Evolutionary conservation across 805 yeast genomes (phyloP).

Genomic region (Nakazawaea wyomingensis): DNA sequence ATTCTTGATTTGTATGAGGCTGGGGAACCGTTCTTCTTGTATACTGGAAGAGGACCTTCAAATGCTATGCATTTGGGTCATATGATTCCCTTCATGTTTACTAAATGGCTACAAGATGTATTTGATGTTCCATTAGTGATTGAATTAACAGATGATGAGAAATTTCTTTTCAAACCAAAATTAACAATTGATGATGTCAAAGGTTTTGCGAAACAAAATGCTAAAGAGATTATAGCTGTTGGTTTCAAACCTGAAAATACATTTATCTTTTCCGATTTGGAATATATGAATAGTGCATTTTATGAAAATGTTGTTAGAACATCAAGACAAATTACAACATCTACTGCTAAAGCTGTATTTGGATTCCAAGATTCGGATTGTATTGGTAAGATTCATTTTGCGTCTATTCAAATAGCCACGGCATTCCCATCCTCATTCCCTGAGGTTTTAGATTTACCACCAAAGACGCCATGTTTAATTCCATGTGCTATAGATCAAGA

Average conservation of each 20-base stretch:
- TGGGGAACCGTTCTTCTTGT: slow-evolving; percentile 91
- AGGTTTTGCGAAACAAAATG: slow-evolving; percentile 72
- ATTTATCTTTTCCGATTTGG: slow-evolving; percentile 87
- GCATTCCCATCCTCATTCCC: slow-evolving; percentile 97
- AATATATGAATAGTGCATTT: slow-evolving; percentile 89
- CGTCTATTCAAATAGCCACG: slow-evolving; percentile 92
- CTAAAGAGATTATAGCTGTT: slow-evolving; percentile 87
- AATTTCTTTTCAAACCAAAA: slow-evolving; percentile 88
- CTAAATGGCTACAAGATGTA: slow-evolving; percentile 97
- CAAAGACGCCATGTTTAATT: slow-evolving; percentile 91
- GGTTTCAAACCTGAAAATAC: slow-evolving; percentile 96
- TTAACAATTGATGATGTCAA: slow-evolving; percentile 87
- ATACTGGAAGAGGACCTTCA: slow-evolving; percentile 97
- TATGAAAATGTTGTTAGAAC: slow-evolving; percentile 92
- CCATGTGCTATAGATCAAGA: slow-evolving; percentile 99
- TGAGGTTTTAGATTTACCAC: slow-evolving; percentile 77
- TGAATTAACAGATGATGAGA: slow-evolving; percentile 95
- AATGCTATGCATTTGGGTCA: slow-evolving; percentile 97
- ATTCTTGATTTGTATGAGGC: slow-evolving; percentile 88
- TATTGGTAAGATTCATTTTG: slow-evolving; percentile 92
- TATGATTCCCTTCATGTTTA: slow-evolving; percentile 90
- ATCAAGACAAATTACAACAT: slow-evolving; percentile 90
- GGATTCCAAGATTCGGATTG: slow-evolving; percentile 94
- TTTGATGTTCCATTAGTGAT: slow-evolving; percentile 93
- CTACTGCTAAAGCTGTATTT: slow-evolving; percentile 96